These are phyloP conservation scores for Irpex lacteus DNA, from an alignment of 1,284 basidiomycete species.

Conservation along the genomic window DNA sequence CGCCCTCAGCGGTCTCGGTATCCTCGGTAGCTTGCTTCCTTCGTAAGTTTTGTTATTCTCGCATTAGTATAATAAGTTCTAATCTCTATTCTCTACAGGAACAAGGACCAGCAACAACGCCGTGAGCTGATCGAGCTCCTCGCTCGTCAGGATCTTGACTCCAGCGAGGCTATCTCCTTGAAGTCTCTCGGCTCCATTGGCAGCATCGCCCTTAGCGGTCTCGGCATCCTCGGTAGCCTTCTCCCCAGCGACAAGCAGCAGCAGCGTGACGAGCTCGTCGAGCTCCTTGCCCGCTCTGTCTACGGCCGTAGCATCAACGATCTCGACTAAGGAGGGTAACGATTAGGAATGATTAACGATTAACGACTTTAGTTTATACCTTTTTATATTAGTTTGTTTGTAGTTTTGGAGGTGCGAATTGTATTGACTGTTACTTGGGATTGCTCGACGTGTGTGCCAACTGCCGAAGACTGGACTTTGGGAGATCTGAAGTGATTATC, in stretches of 20 bases:
- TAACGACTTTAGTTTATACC: not conserved
- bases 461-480: too few species aligned
- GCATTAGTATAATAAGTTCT: not conserved
- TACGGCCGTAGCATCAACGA: not conserved
- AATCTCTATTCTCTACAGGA: not conserved
- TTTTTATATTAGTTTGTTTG: not conserved
- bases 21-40: not conserved
- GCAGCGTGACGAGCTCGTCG: not conserved
- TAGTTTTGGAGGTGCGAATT: constrained; percentile 2
- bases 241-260: not conserved
- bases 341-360: not conserved
- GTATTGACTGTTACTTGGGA: not conserved
- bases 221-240: not conserved
- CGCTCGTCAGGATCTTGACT: constrained; percentile 1
- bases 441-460: not conserved
- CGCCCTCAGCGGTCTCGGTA: not conserved
- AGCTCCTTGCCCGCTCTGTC: constrained; percentile 1
- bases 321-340: not conserved
- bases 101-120: constrained; percentile 1
- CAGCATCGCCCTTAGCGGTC: not conserved
- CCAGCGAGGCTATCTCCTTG: constrained; percentile 1
- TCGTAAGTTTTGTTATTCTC: not conserved
- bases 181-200: not conserved
- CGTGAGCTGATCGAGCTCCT: constrained; percentile 2
- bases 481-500: too few species aligned